These are phyloP conservation scores for Calocera cornea DNA, from an alignment of 768 basidiomycete genomes.

Conservation along the genomic window DNA sequence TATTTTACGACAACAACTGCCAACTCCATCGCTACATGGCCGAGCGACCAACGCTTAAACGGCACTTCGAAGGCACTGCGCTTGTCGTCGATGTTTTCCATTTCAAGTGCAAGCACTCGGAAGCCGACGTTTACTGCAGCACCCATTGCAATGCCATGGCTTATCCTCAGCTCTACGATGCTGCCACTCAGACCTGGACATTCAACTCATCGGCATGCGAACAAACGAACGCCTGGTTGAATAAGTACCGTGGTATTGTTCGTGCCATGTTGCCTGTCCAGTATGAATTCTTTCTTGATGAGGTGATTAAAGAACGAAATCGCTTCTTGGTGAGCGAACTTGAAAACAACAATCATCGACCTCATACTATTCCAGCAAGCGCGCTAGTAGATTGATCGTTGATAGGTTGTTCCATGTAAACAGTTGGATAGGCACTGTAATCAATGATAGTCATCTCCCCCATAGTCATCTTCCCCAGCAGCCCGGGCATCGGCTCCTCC, in stretches of 20 bases:
- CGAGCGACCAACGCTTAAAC: background rate
- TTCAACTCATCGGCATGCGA: constrained; percentile 4
- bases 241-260: constrained; percentile 15
- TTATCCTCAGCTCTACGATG: constrained; percentile 22
- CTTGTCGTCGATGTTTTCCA: constrained; percentile 29
- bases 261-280: constrained; percentile 25
- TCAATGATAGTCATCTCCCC: too few species aligned
- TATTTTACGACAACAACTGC: constrained; percentile 17
- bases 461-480: too few species aligned
- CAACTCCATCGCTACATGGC: constrained; percentile 5
- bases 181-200: constrained; percentile 8
- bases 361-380: too few species aligned
- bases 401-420: too few species aligned
- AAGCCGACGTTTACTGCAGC: constrained; percentile 19
- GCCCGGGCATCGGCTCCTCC: too few species aligned
- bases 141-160: constrained; percentile 21
- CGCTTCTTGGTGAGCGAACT: background rate
- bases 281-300: constrained; percentile 30
- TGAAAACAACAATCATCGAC: too few species aligned
- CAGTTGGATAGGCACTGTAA: too few species aligned
- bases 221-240: constrained; percentile 5
- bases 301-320: constrained; percentile 26
- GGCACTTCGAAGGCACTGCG: constrained; percentile 12
- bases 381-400: too few species aligned
- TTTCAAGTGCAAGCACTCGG: constrained; percentile 27